Evolutionary conservation across 306 rosid species (phyloP).

Genomic region (Ceratonia siliqua): DNA sequence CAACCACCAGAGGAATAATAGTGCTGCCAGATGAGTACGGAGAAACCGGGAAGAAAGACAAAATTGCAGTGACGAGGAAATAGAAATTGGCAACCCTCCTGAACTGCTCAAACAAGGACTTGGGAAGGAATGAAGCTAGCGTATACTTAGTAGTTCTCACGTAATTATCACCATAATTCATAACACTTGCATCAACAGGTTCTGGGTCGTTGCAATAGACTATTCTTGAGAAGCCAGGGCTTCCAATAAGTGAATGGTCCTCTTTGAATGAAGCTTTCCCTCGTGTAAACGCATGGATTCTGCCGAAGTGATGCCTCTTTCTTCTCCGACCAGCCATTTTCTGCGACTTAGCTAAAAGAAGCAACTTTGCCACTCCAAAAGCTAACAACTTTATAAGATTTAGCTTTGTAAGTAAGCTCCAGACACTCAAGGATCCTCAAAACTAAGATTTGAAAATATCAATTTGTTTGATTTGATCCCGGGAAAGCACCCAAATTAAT

Average conservation of each 20-base stretch:
- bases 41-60: constrained; percentile 73
- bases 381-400: neutral
- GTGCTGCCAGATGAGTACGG: constrained; percentile 78
- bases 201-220: constrained; percentile 68
- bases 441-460: constrained; percentile 12
- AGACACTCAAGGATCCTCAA: neutral
- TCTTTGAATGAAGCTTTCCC: constrained; percentile 65
- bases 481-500: neutral
- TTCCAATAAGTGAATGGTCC: constrained; percentile 80
- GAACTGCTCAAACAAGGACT: constrained; percentile 87
- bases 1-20: constrained; percentile 80
- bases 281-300: constrained; percentile 76
- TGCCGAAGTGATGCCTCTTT: constrained; percentile 61
- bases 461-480: constrained; percentile 5
- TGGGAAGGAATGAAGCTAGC: constrained; percentile 70
- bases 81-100: constrained; percentile 85
- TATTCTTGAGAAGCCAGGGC: constrained; percentile 86
- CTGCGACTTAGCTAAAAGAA: neutral
- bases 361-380: constrained; percentile 4
- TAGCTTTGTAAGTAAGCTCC: neutral
- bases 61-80: constrained; percentile 77
- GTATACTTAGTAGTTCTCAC: constrained; percentile 82
- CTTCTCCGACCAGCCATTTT: constrained; percentile 54
- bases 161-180: constrained; percentile 63
- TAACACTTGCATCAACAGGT: constrained; percentile 38